A percentile compares a stretch with the other conserved stretches of the same genome.
phyloP scores from a whole-genome alignment of 805 yeast genomes.

The Tetrapisispora nanseiensis region DNA sequence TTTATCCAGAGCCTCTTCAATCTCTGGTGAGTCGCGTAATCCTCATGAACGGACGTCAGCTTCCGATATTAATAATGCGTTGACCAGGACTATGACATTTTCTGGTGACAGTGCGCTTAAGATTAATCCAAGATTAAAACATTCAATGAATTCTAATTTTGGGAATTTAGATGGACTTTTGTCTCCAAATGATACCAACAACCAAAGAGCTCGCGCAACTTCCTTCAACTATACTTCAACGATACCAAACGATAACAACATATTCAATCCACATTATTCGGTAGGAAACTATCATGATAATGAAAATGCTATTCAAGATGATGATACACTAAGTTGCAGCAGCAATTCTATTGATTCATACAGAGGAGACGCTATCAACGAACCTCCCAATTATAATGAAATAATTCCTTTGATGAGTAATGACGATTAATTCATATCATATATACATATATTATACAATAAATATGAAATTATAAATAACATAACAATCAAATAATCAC shows the following conservation, averaged over 20 bases:
- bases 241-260: not conserved
- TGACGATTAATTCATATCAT: not conserved
- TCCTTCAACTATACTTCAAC: not conserved
- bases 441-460: no score
- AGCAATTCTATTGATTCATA: not conserved
- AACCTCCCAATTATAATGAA: conserved; percentile 5
- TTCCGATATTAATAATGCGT: not conserved
- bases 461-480: not conserved
- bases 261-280: conserved; percentile 1
- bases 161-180: conserved; percentile 3
- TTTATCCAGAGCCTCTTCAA: conserved; percentile 10
- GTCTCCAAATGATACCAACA: not conserved
- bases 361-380: not conserved
- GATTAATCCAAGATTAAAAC: not conserved
- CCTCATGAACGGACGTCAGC: not conserved
- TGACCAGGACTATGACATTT: not conserved
- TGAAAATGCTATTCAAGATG: conserved; percentile 2
- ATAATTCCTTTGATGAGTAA: not conserved
- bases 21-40: not conserved
- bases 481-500: no score
- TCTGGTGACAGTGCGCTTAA: not conserved
- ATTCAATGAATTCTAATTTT: not conserved
- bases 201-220: not conserved
- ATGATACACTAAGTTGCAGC: not conserved
- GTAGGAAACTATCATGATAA: not conserved